Evolutionary conservation across 805 yeast genomes (phyloP), one percentile per base, ranked within the genome.

Genomic region (Lachancea cidri): DNA sequence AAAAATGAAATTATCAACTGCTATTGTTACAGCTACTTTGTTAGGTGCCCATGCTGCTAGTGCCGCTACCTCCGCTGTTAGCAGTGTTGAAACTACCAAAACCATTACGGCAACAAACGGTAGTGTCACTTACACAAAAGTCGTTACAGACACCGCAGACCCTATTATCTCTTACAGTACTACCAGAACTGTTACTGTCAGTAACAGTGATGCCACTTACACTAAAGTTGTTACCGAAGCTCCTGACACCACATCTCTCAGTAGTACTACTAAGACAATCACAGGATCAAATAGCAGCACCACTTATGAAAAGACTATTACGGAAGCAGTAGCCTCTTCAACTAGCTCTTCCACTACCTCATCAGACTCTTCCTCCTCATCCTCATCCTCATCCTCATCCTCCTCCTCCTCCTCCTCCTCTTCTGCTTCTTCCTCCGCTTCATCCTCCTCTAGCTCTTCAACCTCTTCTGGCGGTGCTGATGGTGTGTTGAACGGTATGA

Each of bases 81-180:
- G 11, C 9, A 11, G 11, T 7, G 41, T 30, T 13, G 18, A 19
- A 16, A 41, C 44, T 32, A 36, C 41, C n/a, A 41, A 41, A 27
- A 37, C 41, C 17, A 36, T 41, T 31, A 36, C 41, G 15, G 44
- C 27, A 17, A 41, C 44, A 4, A 41, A 41, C 34, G 44, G 44
- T 36, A 18, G 24, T 32, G 32, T 36, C 17, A 41, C 36, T 17
- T 41, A 41, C 37, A 41, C 44, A 7, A 41, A 41, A 36, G 41
- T 37, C 4, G 44, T 41, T 24, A 41, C 44, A 17, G 44, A 41
- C 17, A 37, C 35, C 24, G 41, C 36, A 20, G 44, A 41, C 32
- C 44, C 44, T 6, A 19, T 41, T 18, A 22, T 41, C 25, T 36
- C 33, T 22, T 25, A 36, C 32, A 36, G 41, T 30, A 41, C 44